Conservation (phyloP, 2,329 filamentous ascomycete species). For the Exophiala sp. region DNA sequence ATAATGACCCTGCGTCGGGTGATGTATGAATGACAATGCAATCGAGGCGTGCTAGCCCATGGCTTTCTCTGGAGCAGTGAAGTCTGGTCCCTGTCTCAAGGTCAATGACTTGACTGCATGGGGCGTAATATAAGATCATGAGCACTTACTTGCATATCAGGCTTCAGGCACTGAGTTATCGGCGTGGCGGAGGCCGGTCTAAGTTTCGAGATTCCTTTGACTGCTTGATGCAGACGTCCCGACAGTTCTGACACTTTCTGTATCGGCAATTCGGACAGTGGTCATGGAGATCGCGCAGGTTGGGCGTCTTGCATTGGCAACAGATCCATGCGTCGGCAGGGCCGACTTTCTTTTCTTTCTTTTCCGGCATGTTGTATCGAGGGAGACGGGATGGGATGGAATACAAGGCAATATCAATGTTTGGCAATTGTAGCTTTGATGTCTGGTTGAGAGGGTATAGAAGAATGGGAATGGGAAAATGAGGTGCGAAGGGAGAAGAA, state of each 20-base stretch:
- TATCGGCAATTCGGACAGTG: not conserved
- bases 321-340: constrained; percentile 4
- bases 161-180: not conserved
- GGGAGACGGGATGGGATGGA: too few species aligned
- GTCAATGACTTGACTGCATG: too few species aligned
- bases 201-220: not conserved
- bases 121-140: not conserved
- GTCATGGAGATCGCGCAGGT: not conserved
- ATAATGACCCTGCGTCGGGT: too few species aligned
- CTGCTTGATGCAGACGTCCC: not conserved
- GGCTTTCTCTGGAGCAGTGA: too few species aligned
- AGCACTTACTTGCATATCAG: not conserved
- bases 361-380: not conserved
- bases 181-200: not conserved
- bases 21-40: too few species aligned
- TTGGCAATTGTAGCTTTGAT: too few species aligned
- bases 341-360: not conserved
- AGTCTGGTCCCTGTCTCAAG: too few species aligned
- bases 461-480: too few species aligned
- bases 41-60: too few species aligned
- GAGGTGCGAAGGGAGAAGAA: too few species aligned
- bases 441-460: too few species aligned
- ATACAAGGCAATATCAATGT: too few species aligned
- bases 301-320: not conserved
- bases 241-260: not conserved